Percentiles rank a stretch among this genome's conserved stretches.
These are phyloP conservation scores for Westerdykella sp. DNA, from an alignment of 2,329 filamentous ascomycete genomes.

Conservation along the genomic window DNA sequence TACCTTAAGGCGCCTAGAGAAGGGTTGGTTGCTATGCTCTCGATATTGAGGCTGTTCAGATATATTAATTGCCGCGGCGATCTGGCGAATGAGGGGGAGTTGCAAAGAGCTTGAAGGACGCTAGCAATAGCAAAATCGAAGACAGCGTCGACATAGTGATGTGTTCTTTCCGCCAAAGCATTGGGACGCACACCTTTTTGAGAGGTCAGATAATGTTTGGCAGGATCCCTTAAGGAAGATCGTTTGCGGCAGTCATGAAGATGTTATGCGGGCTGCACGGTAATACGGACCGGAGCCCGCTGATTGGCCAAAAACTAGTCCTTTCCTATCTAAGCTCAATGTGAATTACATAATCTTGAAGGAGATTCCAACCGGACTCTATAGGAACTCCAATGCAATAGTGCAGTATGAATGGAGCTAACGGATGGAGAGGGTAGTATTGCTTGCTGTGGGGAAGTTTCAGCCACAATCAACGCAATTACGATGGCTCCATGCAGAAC, in stretches of 20 bases:
- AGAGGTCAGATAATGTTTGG: not conserved
- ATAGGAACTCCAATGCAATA: too few species aligned
- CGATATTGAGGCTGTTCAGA: constrained; percentile 30
- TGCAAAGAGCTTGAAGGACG: not conserved
- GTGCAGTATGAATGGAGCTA: too few species aligned
- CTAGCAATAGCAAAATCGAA: not conserved
- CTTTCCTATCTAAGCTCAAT: too few species aligned
- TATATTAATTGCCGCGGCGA: constrained; percentile 28
- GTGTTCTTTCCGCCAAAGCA: too few species aligned
- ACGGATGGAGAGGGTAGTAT: too few species aligned
- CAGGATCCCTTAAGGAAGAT: not conserved
- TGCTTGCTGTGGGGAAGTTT: too few species aligned
- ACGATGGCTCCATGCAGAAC: too few species aligned
- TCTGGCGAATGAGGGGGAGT: constrained; percentile 20
- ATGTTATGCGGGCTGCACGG: not conserved
- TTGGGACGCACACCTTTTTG: too few species aligned
- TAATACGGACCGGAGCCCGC: constrained; percentile 6
- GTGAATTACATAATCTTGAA: too few species aligned
- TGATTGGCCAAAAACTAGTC: constrained; percentile 1
- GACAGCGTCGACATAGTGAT: not conserved
- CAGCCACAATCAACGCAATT: too few species aligned
- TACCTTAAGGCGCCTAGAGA: constrained; percentile 12
- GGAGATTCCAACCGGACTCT: too few species aligned
- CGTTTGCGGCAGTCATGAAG: not conserved
- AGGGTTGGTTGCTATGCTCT: constrained; percentile 15